Evolutionary conservation across 768 basidiomycete species (phyloP), one percentile per base, ranked within the genome.

Genomic region (Suillus spraguei): DNA sequence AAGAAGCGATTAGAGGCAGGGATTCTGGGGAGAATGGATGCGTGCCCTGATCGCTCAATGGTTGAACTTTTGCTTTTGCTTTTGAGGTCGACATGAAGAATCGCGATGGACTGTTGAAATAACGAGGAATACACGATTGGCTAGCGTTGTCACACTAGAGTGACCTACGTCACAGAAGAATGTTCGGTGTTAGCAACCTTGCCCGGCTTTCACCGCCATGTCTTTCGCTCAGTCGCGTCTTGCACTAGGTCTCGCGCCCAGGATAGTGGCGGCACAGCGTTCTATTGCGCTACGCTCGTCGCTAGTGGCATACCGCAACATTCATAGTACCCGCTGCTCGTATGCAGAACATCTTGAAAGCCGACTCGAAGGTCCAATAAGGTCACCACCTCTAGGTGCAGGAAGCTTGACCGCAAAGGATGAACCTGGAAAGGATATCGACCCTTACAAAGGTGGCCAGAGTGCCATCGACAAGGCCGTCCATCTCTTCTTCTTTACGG

Each of bases 401-500:
- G 77, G 71, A 28, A 70, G 64, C 36, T 70, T 74, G 66, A 73
- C 75, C 46, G 79, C 82, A 7, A 69, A 67, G 35, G 72, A 77
- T 60, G 80, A 80, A 65, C 78, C 83, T 0, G 87, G 81, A 47
- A 83, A 83, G 53, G 81, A 86, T 68, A 71, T 85, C 5, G 81
- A 93, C 70, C 85, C 87, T 49, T 95, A 92, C 81, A 83, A 84
- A 71, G 82, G 80, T 61, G 95, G 95, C 0, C 93, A 91, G 16
- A 90, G 89, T 75, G 95, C 97, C 52, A 82, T 99, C 56, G 95
- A 98, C 83, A 99, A 99, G 78, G 96, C 96, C 55, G 90, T 93
- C 49, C 91, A 95, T 75, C 74, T 97, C 56, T 99, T 99, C 85
- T 99, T 99, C 86, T 95, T 99, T 76, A 98, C 97, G 63, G 97